Evolutionary conservation across 805 yeast genomes (phyloP).

Genomic region (Candida ponderosae): DNA sequence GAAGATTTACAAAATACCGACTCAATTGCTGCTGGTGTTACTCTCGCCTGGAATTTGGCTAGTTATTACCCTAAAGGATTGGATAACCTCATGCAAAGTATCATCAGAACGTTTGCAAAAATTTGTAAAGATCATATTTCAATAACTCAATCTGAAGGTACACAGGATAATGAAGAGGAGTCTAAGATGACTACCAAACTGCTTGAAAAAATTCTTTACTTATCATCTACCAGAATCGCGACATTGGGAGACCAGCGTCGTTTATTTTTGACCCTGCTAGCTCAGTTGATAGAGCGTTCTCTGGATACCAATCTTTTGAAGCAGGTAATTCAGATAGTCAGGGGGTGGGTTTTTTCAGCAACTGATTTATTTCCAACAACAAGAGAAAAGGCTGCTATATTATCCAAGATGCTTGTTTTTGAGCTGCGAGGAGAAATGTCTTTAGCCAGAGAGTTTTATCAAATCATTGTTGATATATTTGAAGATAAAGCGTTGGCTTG

Average conservation of each 20-base stretch:
- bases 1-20: slow-evolving; percentile 71
- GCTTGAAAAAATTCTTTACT: slow-evolving; percentile 66
- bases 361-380: slow-evolving; percentile 85
- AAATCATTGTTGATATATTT: slow-evolving; percentile 81
- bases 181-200: slow-evolving; percentile 73
- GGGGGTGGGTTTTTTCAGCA: slow-evolving; percentile 84
- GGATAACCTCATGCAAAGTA: slow-evolving; percentile 65
- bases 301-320: slow-evolving; percentile 66
- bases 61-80: slow-evolving; percentile 64
- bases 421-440: slow-evolving; percentile 83
- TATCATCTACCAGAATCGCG: slow-evolving; percentile 75
- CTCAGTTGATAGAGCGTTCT: slow-evolving; percentile 85
- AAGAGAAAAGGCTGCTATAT: slow-evolving; percentile 91
- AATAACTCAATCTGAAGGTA: slow-evolving; percentile 33
- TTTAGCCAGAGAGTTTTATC: slow-evolving; percentile 70
- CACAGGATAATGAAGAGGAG: slow-evolving; percentile 45
- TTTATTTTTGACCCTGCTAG: slow-evolving; percentile 75
- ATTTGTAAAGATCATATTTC: slow-evolving; percentile 82
- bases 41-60: slow-evolving; percentile 73
- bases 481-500: slow-evolving; percentile 69
- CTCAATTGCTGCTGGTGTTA: slow-evolving; percentile 83
- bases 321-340: slow-evolving; percentile 69
- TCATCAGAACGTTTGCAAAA: slow-evolving; percentile 84
- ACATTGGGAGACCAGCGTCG: slow-evolving; percentile 91
- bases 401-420: slow-evolving; percentile 89